Evolutionary conservation across 2,329 filamentous ascomycete genomes (phyloP), one percentile per base, ranked within the genome.

Genomic region (Penicillium griseofulvum): DNA sequence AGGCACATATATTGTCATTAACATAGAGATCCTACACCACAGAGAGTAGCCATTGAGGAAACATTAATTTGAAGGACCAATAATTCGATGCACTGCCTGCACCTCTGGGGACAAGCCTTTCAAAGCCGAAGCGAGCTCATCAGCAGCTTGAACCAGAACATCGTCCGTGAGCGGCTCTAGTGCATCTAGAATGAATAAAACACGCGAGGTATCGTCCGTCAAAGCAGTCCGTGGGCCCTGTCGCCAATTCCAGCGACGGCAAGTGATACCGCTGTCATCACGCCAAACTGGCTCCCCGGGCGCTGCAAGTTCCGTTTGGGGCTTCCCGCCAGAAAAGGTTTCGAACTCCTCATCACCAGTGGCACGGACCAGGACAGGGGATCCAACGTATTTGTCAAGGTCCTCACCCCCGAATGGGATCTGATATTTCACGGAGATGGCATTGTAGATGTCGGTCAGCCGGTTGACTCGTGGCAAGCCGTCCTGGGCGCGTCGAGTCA

Each of bases 401-500:
- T 76, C 72, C 52, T 76, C 72, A 14, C 72, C 73, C 5, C 74
- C 73, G 0, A 74, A 58, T 8, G 73, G 73, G 31, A 75, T 68
- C 51, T 74, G 71, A 44, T 74, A 65, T 54, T 74, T 75, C 29
- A 75, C 65, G 1, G 68, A 73, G 31, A 75, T 71, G 1, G 67
- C 72, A 49, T 75, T 76, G 56, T 75, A 75, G 10, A 74, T 73
- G 44, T 76, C 72, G 0, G 73, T 75, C 47, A 75, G 50, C 2
- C 71, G 65, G 48, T 76, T 76, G 11, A 76, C 66, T 0, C 73
- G 64, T 1, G 73, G 72, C 6, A 76, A 44, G 0, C 72, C 72
- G 14, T 38, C 53, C 7, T 69, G 66, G 12, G 65, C 64, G 11
- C 73, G 68, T 2, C 73, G 68, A 3, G 70, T 69, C 11, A 64